Conservation (phyloP, 495 filamentous ascomycete genomes). For the Lindgomyces ingoldianus region DNA sequence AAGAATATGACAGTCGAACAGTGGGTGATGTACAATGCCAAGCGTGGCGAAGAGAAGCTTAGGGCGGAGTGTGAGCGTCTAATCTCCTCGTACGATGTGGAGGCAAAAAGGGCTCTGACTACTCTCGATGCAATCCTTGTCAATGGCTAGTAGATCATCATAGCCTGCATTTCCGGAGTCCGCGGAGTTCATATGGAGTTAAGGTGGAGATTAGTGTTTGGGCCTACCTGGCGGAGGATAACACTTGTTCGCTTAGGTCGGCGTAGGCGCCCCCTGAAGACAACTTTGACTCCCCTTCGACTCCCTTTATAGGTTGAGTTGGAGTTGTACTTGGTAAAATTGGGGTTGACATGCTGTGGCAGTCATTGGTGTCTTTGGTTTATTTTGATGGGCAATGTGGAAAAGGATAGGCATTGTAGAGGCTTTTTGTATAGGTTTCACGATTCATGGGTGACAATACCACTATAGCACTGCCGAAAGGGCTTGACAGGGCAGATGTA, state of each 20-base stretch:
- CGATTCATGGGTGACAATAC: too few relatives aligned
- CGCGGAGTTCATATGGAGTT: not conserved
- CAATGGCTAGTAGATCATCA: not conserved
- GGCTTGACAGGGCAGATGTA: too few relatives aligned
- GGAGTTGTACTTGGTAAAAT: not conserved
- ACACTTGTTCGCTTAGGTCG: not conserved
- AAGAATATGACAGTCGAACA: slow-evolving; percentile 89
- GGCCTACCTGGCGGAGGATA: not conserved
- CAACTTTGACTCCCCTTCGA: not conserved
- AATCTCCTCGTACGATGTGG: slow-evolving; percentile 75
- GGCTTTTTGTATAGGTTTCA: too few relatives aligned
- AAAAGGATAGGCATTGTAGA: too few relatives aligned
- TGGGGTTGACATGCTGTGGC: too few relatives aligned
- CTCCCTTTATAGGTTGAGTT: not conserved
- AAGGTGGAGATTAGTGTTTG: not conserved
- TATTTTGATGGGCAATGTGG: too few relatives aligned
- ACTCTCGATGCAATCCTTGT: slow-evolving; percentile 56
- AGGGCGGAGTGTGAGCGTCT: slow-evolving; percentile 78
- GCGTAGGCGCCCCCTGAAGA: not conserved
- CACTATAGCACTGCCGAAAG: too few relatives aligned
- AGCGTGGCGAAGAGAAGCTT: slow-evolving; percentile 73
- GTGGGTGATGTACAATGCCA: slow-evolving; percentile 84
- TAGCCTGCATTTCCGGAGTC: not conserved
- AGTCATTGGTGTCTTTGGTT: too few relatives aligned
- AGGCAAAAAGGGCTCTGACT: slow-evolving; percentile 75